These are phyloP conservation scores for Corrigiola litoralis DNA, from an alignment of 179 eudicot species.

Conservation along the genomic window DNA sequence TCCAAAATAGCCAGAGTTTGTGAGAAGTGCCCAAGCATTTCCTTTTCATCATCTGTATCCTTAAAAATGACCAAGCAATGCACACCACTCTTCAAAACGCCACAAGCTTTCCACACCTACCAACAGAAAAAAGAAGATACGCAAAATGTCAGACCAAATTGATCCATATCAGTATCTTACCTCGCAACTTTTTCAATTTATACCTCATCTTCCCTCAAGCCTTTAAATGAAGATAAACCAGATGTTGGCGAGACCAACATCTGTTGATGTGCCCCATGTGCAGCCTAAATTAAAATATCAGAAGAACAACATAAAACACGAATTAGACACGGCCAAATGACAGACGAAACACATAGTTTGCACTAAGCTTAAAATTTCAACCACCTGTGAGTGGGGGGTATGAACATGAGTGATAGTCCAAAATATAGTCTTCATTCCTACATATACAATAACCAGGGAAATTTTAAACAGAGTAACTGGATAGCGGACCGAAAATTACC, in stretches of 20 bases:
- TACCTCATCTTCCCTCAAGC: slow-evolving; percentile 99
- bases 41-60: slow-evolving; percentile 94
- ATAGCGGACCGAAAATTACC: not conserved
- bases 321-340: slow-evolving; percentile 1
- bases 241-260: slow-evolving; percentile 57
- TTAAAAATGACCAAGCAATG: slow-evolving; percentile 86
- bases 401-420: slow-evolving; percentile 99
- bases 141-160: not conserved
- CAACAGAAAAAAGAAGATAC: slow-evolving; percentile 11
- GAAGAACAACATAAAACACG: not conserved
- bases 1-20: slow-evolving; percentile 90
- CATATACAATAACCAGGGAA: not conserved
- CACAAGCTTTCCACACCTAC: slow-evolving; percentile 95
- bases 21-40: slow-evolving; percentile 82
- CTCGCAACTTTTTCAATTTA: not conserved
- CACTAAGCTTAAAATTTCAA: not conserved
- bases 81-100: slow-evolving; percentile 93
- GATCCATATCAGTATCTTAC: slow-evolving; percentile 1
- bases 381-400: slow-evolving; percentile 80
- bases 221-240: slow-evolving; percentile 65
- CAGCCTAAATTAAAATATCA: slow-evolving; percentile 28
- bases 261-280: slow-evolving; percentile 81
- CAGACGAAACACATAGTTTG: not conserved
- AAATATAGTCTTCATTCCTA: slow-evolving; percentile 98
- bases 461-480: not conserved